Base-by-base conservation (phyloP, 2,329 filamentous ascomycete genomes). In the Trichoderma sp. region DNA sequence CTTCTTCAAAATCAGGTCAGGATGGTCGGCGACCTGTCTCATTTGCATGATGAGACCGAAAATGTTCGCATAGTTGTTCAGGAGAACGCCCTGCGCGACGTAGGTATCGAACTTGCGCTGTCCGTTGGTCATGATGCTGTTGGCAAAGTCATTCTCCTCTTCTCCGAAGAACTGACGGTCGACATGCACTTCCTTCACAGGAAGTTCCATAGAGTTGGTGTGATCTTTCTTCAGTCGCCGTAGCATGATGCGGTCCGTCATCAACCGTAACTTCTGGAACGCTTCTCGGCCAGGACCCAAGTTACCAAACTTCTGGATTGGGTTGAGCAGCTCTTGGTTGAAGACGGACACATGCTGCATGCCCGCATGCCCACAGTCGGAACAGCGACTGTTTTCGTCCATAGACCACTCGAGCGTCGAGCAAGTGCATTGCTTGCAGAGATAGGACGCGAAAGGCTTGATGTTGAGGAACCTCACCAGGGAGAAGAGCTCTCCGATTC, bases 21-120 rank as follows among this genome's bases (percentile, higher is more conserved):
- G 95, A 74, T 99, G 95, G 70, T 99, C 95, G 7, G 95, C 93
- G 28, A 97, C 92, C 79, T 99, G 95, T 63, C 95, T 90, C 94
- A 99, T 98, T 77, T 97, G 93, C 92, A 98, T 98, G 74, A 99
- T 97, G 63, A 99, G 84, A 74, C 93, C 94, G 72, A 99, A 99
- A 69, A 99, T 98, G 76, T 99, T 99, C 80, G 95, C 95, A 71
- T 98, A 98, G 75, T 97, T 97, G 82, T 98, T 93, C 67, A 99
- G 85, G 77, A 99, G 87, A 21, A 98, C 94, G 80, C 93, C 93
- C 68, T 93, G 91, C 19, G 92, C 90, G 44, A 98, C 95, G 70
- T 98, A 99, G 0, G 93, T 98, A 73, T 98, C 92, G 70, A 98
- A 99, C 71, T 93, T 89, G 67, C 95, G 90, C 66, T 89, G 86